These are phyloP conservation scores for Aureococcus anophagefferens DNA, from an alignment of 108 stramenopile genomes.

Conservation along the genomic window DNA sequence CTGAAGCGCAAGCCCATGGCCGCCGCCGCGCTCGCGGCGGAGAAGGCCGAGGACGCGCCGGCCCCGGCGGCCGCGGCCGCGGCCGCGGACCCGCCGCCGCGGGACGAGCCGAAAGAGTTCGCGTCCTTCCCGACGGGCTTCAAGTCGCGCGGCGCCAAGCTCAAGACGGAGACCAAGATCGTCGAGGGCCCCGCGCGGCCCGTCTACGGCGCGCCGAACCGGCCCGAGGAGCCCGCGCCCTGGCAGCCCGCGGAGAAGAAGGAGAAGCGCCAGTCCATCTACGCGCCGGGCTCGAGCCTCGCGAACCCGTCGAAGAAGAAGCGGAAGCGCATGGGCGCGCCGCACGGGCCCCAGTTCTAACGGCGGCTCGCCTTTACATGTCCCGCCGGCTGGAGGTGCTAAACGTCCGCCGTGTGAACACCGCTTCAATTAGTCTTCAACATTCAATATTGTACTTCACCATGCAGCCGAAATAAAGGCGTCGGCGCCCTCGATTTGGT, in stretches of 20 bases:
- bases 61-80: neutral
- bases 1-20: neutral
- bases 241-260: neutral
- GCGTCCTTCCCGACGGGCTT: neutral
- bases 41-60: neutral
- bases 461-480: too few species aligned
- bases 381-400: too few species aligned
- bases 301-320: neutral
- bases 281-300: neutral
- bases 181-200: neutral
- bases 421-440: too few species aligned
- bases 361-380: too few species aligned
- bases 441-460: too few species aligned
- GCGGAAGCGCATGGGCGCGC: neutral
- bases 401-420: too few species aligned
- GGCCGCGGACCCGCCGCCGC: neutral
- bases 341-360: neutral
- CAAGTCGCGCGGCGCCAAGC: neutral
- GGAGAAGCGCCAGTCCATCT: neutral
- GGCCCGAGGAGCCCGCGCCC: too few species aligned
- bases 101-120: neutral
- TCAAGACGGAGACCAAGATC: neutral
- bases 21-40: neutral
- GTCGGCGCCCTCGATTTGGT: too few species aligned
- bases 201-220: neutral